A percentile compares a stretch with the other conserved stretches of the same genome.
These are phyloP conservation scores for Colletotrichum euphorbiae DNA, from an alignment of 2,329 filamentous ascomycete genomes.

Conservation along the genomic window DNA sequence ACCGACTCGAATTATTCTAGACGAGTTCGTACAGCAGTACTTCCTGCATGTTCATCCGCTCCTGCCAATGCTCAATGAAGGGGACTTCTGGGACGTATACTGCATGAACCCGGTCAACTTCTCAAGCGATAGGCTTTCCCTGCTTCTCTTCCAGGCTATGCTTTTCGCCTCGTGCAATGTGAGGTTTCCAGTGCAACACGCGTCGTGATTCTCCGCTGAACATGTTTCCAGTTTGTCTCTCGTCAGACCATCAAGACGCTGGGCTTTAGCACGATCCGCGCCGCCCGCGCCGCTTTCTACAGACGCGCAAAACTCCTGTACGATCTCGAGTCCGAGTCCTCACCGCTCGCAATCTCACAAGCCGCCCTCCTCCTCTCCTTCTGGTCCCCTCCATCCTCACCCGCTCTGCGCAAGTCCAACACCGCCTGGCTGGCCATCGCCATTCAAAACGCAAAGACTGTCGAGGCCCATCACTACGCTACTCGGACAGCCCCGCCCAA, in stretches of 20 bases:
- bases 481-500: slow-evolving; percentile 49
- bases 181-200: slow-evolving; percentile 21
- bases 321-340: slow-evolving; percentile 58
- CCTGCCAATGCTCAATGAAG: slow-evolving; percentile 58
- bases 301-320: slow-evolving; percentile 53
- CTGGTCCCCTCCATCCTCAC: slow-evolving; percentile 50
- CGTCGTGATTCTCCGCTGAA: slow-evolving; percentile 23
- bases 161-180: slow-evolving; percentile 58
- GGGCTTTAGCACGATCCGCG: slow-evolving; percentile 56
- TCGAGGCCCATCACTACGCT: slow-evolving; percentile 57
- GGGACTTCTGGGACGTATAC: slow-evolving; percentile 59
- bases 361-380: slow-evolving; percentile 57
- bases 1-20: slow-evolving; percentile 54
- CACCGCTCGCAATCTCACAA: slow-evolving; percentile 54
- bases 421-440: slow-evolving; percentile 62
- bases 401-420: slow-evolving; percentile 52
- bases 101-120: slow-evolving; percentile 42
- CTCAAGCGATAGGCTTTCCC: slow-evolving; percentile 49
- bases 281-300: slow-evolving; percentile 59
- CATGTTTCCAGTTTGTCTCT: slow-evolving; percentile 54
- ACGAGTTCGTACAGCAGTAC: slow-evolving; percentile 62
- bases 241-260: slow-evolving; percentile 53
- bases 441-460: slow-evolving; percentile 61
- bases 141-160: slow-evolving; percentile 60
- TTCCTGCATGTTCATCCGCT: slow-evolving; percentile 61